Evolutionary conservation across 2,329 filamentous ascomycete species (phyloP).

Genomic region (Phyllosticta paracitricarpa): DNA sequence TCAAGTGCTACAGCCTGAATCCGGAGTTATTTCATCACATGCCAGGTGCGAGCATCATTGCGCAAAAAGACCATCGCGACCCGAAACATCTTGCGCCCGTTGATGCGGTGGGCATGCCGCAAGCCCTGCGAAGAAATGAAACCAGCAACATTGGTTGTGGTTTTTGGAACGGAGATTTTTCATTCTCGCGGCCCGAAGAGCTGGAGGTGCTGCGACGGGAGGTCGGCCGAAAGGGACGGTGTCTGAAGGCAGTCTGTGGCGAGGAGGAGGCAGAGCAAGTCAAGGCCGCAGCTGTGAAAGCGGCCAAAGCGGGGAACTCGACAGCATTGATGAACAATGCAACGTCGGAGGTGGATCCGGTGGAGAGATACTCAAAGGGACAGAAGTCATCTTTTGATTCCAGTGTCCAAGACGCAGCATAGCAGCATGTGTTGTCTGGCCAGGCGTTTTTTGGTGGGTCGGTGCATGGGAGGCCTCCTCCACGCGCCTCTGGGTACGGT

Average conservation of each 20-base stretch:
- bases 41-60: conserved; percentile 30
- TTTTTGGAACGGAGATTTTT: conserved; percentile 29
- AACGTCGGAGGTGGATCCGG: background rate
- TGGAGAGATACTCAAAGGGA: background rate
- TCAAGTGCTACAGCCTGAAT: conserved; percentile 34
- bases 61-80: conserved; percentile 18
- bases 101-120: conserved; percentile 22
- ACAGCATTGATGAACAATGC: background rate
- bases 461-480: background rate
- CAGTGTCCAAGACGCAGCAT: background rate
- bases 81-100: conserved; percentile 21
- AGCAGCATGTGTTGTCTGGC: background rate
- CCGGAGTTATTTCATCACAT: conserved; percentile 37
- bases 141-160: conserved; percentile 31
- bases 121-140: conserved; percentile 23
- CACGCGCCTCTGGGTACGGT: background rate
- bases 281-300: background rate
- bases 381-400: background rate
- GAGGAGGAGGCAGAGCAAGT: background rate
- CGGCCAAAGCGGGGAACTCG: background rate
- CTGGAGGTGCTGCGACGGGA: conserved; percentile 27
- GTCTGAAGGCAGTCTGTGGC: conserved; percentile 20
- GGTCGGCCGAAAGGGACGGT: conserved; percentile 28
- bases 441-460: background rate
- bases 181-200: conserved; percentile 20